These are phyloP conservation scores for Ophioceras dolichostomum DNA, from an alignment of 2,329 filamentous ascomycete species.

Conservation along the genomic window DNA sequence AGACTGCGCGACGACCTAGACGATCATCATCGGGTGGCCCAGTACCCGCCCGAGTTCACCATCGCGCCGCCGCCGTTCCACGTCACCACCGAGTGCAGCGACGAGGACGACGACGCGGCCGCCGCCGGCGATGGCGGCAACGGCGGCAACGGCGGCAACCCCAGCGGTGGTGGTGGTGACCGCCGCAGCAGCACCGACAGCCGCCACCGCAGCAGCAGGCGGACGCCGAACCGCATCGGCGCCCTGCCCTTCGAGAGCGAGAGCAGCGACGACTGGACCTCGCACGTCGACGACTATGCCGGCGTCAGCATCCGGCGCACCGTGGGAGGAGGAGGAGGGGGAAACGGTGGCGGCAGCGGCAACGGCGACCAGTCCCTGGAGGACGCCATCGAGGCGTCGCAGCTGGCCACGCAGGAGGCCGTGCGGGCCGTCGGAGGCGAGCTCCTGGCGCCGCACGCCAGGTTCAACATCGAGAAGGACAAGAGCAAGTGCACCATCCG, in stretches of 20 bases:
- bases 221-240: constrained; percentile 39
- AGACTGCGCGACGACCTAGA: too few species aligned
- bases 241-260: constrained; percentile 41
- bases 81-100: constrained; percentile 47
- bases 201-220: constrained; percentile 15
- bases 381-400: constrained; percentile 32
- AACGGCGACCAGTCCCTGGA: constrained; percentile 18
- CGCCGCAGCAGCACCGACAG: constrained; percentile 5
- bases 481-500: constrained; percentile 79
- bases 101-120: constrained; percentile 36
- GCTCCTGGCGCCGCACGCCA: constrained; percentile 60
- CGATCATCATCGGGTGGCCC: too few species aligned
- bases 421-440: constrained; percentile 43
- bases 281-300: constrained; percentile 9
- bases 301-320: constrained; percentile 9
- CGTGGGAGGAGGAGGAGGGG: constrained; percentile 11
- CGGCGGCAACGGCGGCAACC: constrained; percentile 5
- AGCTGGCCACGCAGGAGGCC: constrained; percentile 43
- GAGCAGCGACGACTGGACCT: constrained; percentile 24
- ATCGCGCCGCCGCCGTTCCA: constrained; percentile 34
- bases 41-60: constrained; percentile 45
- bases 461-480: constrained; percentile 71
- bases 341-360: constrained; percentile 2
- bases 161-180: too few species aligned
- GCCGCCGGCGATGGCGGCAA: constrained; percentile 7